A percentile compares a stretch with the other conserved stretches of the same genome.
These are phyloP conservation scores for Starmerella bacillaris DNA, from an alignment of 805 yeast species.

Conservation along the genomic window DNA sequence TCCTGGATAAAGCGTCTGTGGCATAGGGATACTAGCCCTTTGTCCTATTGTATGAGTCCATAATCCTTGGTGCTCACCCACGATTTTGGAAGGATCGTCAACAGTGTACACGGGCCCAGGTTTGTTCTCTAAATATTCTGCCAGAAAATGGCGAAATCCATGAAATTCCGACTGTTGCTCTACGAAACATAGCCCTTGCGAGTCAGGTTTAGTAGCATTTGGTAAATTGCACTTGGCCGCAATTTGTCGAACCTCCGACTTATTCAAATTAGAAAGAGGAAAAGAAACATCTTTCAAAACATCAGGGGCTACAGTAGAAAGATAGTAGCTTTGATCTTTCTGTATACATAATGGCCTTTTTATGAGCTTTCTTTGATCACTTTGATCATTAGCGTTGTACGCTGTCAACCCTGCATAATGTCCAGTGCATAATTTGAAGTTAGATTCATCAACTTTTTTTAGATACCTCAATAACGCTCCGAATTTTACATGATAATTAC, in stretches of 20 bases:
- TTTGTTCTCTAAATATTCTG: constrained; percentile 50
- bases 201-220: constrained; percentile 68
- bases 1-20: constrained; percentile 64
- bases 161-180: constrained; percentile 29
- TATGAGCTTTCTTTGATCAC: no score
- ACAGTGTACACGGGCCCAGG: constrained; percentile 70
- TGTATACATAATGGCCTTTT: constrained; percentile 30
- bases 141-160: constrained; percentile 47
- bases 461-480: constrained; percentile 43
- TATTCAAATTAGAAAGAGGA: constrained; percentile 65
- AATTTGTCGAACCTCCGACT: constrained; percentile 52
- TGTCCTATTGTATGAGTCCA: constrained; percentile 97
- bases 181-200: constrained; percentile 90
- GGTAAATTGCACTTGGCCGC: constrained; percentile 32
- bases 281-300: constrained; percentile 38
- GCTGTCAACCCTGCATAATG: constrained; percentile 22
- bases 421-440: constrained; percentile 82
- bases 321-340: constrained; percentile 85
- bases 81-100: constrained; percentile 37
- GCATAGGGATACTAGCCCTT: constrained; percentile 59
- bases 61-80: constrained; percentile 72
- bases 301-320: constrained; percentile 43
- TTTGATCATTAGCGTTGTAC: no score
- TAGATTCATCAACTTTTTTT: constrained; percentile 8
- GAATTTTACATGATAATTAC: constrained; percentile 74